A percentile compares a stretch with the other conserved stretches of the same genome.
Evolutionary conservation across 2,329 filamentous ascomycete genomes (phyloP).

Genomic region (Aquanectria penicillioides): DNA sequence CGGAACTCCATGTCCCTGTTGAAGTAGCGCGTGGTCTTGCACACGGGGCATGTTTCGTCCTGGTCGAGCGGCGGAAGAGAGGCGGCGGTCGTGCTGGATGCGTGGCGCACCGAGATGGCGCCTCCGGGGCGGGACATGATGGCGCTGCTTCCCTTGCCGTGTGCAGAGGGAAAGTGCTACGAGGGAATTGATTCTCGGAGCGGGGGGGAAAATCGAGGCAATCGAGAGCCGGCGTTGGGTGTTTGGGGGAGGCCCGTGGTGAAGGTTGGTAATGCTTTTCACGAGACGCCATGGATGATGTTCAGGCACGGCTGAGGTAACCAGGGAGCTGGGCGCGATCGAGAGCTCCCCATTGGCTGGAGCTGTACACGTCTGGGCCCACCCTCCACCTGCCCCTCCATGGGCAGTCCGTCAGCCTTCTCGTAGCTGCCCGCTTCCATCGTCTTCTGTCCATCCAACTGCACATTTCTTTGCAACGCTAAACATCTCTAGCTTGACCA

Average conservation of each 20-base stretch:
- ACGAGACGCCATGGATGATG: too few species aligned
- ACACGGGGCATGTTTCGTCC: constrained; percentile 91
- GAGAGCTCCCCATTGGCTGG: constrained; percentile 32
- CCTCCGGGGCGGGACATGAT: constrained; percentile 43
- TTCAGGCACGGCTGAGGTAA: constrained; percentile 39
- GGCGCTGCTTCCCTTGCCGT: neutral
- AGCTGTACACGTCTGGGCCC: constrained; percentile 7
- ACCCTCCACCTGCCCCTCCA: constrained; percentile 36
- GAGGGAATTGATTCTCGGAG: too few species aligned
- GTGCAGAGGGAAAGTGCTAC: neutral
- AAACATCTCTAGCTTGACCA: constrained; percentile 40
- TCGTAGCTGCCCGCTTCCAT: constrained; percentile 25
- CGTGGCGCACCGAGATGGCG: constrained; percentile 44
- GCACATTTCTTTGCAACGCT: neutral
- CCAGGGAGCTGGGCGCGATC: constrained; percentile 18
- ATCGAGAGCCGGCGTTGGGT: neutral
- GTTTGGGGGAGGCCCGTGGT: too few species aligned
- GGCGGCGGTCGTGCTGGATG: constrained; percentile 24
- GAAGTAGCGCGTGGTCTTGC: constrained; percentile 95
- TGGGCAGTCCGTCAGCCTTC: constrained; percentile 42
- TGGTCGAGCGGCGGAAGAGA: constrained; percentile 37
- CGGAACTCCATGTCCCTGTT: constrained; percentile 94
- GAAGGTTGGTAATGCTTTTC: constrained; percentile 14
- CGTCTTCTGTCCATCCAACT: constrained; percentile 6
- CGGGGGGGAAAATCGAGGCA: too few species aligned